Evolutionary conservation across 73 alveolate genomes (phyloP).

Genomic region (Paramecium bursaria): DNA sequence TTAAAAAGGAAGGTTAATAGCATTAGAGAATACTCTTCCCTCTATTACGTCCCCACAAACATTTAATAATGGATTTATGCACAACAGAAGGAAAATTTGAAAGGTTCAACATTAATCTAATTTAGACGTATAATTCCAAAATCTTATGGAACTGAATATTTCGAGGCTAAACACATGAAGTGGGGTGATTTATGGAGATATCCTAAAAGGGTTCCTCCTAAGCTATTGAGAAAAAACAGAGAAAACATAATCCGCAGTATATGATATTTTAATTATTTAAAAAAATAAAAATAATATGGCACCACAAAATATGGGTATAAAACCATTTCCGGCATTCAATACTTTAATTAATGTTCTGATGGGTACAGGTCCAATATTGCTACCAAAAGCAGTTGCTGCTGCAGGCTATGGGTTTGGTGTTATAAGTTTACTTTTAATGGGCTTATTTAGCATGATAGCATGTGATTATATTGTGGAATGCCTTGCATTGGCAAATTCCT

Average conservation of each 20-base stretch:
- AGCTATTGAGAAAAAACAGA: conserved; percentile 72
- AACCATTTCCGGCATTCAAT: conserved; percentile 65
- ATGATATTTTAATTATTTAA: too few relatives aligned
- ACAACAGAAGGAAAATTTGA: conserved; percentile 77
- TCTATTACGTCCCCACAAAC: conserved; percentile 69
- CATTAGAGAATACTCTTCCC: conserved; percentile 81
- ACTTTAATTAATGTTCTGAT: conserved; percentile 61
- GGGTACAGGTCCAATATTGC: conserved; percentile 64
- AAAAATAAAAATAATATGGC: too few relatives aligned
- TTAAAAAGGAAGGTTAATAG: conserved; percentile 41
- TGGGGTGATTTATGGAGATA: conserved; percentile 88
- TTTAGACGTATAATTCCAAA: conserved; percentile 73
- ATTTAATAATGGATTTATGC: conserved; percentile 79
- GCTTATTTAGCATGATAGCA: conserved; percentile 58
- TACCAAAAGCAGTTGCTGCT: conserved; percentile 43
- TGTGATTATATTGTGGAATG: conserved; percentile 62
- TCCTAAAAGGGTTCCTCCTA: conserved; percentile 72
- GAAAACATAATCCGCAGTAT: too few relatives aligned
- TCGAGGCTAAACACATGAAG: conserved; percentile 64
- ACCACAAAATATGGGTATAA: too few relatives aligned
- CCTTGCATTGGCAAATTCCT: neutral
- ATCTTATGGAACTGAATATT: conserved; percentile 77
- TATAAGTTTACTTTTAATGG: conserved; percentile 11
- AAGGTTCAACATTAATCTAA: conserved; percentile 28
- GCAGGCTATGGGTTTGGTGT: conserved; percentile 65